These are phyloP conservation scores for Pestalotiopsis sp. DNA, from an alignment of 2,329 filamentous ascomycete genomes.

Conservation along the genomic window DNA sequence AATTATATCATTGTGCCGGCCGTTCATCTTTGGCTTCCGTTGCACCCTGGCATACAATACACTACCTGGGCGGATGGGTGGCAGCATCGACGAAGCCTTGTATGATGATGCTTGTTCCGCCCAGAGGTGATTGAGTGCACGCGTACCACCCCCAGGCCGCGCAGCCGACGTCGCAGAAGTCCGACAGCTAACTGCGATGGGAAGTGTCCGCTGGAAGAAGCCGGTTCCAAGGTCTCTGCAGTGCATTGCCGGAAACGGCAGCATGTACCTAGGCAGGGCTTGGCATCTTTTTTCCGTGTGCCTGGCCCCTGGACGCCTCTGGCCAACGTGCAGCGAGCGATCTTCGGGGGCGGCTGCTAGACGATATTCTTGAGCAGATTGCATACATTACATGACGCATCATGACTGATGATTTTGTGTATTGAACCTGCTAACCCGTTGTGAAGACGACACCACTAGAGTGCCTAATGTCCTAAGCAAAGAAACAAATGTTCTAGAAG, in stretches of 20 bases:
- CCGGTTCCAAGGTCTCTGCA: neutral
- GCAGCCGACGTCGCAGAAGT: constrained; percentile 8
- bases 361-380: too few relatives aligned
- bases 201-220: neutral
- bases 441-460: too few relatives aligned
- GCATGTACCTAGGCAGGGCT: neutral
- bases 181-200: neutral
- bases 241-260: neutral
- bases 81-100: neutral
- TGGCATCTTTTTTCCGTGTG: neutral
- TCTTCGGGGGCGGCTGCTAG: too few relatives aligned
- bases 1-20: neutral
- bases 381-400: too few relatives aligned
- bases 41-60: neutral
- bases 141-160: neutral
- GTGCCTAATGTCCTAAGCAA: too few relatives aligned
- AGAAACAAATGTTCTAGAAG: neutral
- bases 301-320: neutral
- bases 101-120: neutral
- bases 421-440: too few relatives aligned
- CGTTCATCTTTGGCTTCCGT: neutral
- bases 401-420: too few relatives aligned
- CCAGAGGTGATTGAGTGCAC: neutral
- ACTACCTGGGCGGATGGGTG: neutral
- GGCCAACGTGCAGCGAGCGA: too few relatives aligned